phyloP scores from a whole-genome alignment of 192 early-diverging fungal genomes.

The Entomortierella lignicola region DNA sequence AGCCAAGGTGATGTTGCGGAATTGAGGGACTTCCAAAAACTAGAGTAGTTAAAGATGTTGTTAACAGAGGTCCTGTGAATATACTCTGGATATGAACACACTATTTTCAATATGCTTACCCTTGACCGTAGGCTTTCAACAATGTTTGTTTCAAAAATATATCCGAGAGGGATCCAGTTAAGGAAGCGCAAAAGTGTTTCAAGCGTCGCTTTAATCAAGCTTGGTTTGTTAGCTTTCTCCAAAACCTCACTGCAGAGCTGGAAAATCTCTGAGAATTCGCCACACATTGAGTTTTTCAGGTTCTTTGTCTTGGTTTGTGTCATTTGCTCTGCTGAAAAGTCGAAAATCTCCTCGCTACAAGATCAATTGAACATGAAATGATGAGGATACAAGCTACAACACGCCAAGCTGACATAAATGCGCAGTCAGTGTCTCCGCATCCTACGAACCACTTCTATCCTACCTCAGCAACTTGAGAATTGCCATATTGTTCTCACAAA shows the following conservation, averaged over 20 bases:
- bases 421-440: background rate
- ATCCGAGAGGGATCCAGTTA: conserved; percentile 98
- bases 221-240: conserved; percentile 89
- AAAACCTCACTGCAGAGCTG: conserved; percentile 94
- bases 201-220: conserved; percentile 91
- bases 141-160: conserved; percentile 96
- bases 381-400: background rate
- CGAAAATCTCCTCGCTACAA: conserved; percentile 97
- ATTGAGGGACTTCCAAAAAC: conserved; percentile 88
- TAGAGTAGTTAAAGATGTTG: conserved; percentile 20
- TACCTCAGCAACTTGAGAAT: conserved; percentile 97
- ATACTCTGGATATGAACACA: background rate
- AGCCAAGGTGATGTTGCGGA: conserved; percentile 94
- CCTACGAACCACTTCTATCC: background rate
- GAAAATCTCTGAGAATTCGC: conserved; percentile 96
- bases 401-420: background rate
- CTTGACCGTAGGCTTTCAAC: conserved; percentile 85
- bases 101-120: conserved; percentile 56
- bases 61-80: background rate
- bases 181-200: conserved; percentile 96
- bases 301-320: conserved; percentile 94
- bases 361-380: background rate
- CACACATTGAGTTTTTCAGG: conserved; percentile 95
- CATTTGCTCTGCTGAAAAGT: conserved; percentile 99
- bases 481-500: conserved; percentile 99